Conservation (phyloP, 257 asterid species). For the Solanum lignicaule region DNA sequence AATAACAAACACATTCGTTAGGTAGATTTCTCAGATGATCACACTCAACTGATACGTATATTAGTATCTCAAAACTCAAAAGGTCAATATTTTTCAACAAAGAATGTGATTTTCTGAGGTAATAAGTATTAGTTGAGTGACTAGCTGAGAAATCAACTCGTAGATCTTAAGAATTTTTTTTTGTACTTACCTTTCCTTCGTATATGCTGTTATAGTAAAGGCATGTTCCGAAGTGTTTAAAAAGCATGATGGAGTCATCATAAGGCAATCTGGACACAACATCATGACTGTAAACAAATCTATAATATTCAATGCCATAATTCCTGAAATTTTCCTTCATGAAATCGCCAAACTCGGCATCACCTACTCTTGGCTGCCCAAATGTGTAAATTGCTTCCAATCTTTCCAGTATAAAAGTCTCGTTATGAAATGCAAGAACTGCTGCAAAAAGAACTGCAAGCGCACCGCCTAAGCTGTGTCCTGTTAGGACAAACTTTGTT, state of each 20-base stretch:
- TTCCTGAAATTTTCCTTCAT: conserved; percentile 22
- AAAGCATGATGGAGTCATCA: conserved; percentile 26
- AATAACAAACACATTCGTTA: neutral
- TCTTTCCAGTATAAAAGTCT: conserved; percentile 25
- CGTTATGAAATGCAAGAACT: conserved; percentile 31
- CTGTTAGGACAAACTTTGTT: conserved; percentile 35
- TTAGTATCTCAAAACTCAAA: neutral
- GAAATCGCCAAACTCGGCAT: conserved; percentile 30
- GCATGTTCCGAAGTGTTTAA: conserved; percentile 58
- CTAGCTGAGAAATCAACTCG: neutral
- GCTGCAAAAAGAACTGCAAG: conserved; percentile 46
- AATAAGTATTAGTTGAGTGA: neutral
- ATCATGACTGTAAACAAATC: conserved; percentile 53
- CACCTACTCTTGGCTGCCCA: conserved; percentile 73
- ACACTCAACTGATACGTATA: neutral
- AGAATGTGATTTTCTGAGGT: neutral
- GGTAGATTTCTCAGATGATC: neutral
- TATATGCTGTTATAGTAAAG: conserved; percentile 32
- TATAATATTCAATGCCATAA: conserved; percentile 22
- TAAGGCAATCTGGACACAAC: conserved; percentile 48
- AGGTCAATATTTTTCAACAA: neutral
- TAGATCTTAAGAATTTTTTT: too few species aligned
- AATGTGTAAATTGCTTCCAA: conserved; percentile 47
- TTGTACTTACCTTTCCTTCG: conserved; percentile 28
- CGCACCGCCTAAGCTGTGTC: conserved; percentile 76